These are phyloP conservation scores for Aspergillus texensis DNA, from an alignment of 2,329 filamentous ascomycete genomes.

Conservation along the genomic window DNA sequence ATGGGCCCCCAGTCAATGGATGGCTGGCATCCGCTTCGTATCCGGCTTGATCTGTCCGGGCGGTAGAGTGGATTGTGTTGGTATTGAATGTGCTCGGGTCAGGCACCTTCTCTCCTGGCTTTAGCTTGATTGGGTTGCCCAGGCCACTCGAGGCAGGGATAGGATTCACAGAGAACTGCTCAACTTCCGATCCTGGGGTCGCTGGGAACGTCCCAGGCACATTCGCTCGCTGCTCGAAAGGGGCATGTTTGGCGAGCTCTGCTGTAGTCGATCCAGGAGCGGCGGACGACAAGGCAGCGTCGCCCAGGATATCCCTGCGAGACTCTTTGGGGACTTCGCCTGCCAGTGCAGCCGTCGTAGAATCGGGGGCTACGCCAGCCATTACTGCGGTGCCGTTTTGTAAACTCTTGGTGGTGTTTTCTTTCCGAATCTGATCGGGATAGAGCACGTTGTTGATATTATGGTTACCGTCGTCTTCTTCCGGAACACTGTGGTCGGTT, in stretches of 20 bases:
- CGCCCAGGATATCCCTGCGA: constrained; percentile 24
- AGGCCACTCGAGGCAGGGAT: constrained; percentile 60
- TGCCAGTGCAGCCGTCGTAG: constrained; percentile 65
- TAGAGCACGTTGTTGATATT: constrained; percentile 93
- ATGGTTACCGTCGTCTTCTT: constrained; percentile 78
- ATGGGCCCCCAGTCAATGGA: constrained; percentile 42
- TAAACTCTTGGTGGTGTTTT: constrained; percentile 10
- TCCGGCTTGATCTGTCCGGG: constrained; percentile 74
- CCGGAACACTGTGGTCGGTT: constrained; percentile 76
- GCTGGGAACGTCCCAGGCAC: constrained; percentile 72
- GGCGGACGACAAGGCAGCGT: constrained; percentile 64
- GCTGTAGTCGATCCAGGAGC: constrained; percentile 71
- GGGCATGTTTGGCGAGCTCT: constrained; percentile 67
- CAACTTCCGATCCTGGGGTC: constrained; percentile 62
- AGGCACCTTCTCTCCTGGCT: constrained; percentile 80
- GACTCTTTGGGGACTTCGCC: constrained; percentile 37
- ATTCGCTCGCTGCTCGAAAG: constrained; percentile 57
- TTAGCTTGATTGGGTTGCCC: constrained; percentile 79
- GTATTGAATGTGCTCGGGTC: constrained; percentile 63
- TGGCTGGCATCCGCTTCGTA: constrained; percentile 74
- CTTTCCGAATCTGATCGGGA: constrained; percentile 65
- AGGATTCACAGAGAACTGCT: constrained; percentile 55
- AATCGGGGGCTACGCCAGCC: constrained; percentile 69
- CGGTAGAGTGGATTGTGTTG: constrained; percentile 70
- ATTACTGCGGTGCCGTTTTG: constrained; percentile 34